Evolutionary conservation across 495 filamentous ascomycete species (phyloP), one percentile per base, ranked within the genome.

Genomic region (Podospora anserina): DNA sequence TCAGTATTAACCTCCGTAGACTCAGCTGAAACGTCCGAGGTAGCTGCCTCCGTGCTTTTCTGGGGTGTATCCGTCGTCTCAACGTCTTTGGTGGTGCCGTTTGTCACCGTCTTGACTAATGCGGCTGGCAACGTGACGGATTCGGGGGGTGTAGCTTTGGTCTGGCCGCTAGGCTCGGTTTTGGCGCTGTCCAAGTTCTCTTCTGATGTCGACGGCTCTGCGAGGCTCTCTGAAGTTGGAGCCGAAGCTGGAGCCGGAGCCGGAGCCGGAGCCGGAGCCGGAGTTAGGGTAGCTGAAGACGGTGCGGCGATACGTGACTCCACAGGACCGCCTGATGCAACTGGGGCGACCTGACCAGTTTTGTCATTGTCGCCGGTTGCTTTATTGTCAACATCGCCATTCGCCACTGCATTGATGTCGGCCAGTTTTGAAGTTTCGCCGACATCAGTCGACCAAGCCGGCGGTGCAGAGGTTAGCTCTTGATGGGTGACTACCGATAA

Each of bases 401-500:
- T 23, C n/a, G 55, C 55, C 55, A 20, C 55, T 20, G n/a, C 4
- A 13, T n/a, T 58, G 55, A 19, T 58, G n/a, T 58, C 32, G 18
- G 19, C 7, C 11, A 13, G 16, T 9, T 28, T 32, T 63, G 61
- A 23, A 20, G 32, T 20, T n/a, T n/a, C 59, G 59, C 19, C 59
- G 27, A 61, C 59, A 28, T 61, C 59, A 32, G 59, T 32, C 27
- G 59, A 27, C 20, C 27, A 27, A 9, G 64, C 34, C 5, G 64
- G 27, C 2, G 68, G 2, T 27, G 64, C 63, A 5, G 65, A 61
- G 27, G 34, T 54, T 18, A 61, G 66, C 15, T 72, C 70, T 62
- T 70, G 71, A 60, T 70, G 61, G 62, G 63, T 61, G 60, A 66
- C 75, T 77, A 65, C 34, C 30, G 39, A 55, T 5, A 32, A 6